phyloP scores from a whole-genome alignment of 805 yeast species.

The Starmera amethionina region DNA sequence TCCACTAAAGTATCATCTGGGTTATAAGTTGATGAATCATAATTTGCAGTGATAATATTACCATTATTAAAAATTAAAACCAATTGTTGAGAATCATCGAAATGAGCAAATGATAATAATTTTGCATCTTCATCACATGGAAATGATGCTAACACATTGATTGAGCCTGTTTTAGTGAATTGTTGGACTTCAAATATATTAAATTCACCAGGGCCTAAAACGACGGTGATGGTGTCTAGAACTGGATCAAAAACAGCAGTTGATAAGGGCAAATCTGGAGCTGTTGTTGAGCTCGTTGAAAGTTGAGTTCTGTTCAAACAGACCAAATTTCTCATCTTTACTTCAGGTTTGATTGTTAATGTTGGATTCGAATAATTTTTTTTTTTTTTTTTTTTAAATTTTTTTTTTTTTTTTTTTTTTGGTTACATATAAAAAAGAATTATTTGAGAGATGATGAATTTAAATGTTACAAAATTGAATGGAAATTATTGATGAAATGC shows the following conservation, averaged over 20 bases:
- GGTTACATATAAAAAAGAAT: too few species aligned
- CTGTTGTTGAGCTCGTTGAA: constrained; percentile 41
- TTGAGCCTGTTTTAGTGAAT: constrained; percentile 53
- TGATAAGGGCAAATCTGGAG: constrained; percentile 52
- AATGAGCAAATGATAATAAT: constrained; percentile 52
- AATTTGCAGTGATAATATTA: constrained; percentile 59
- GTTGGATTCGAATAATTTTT: background rate
- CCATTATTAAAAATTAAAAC: constrained; percentile 66
- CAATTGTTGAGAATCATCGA: constrained; percentile 57
- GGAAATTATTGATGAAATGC: too few species aligned
- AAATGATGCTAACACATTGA: constrained; percentile 49
- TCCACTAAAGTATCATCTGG: constrained; percentile 48
- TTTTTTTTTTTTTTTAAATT: too few species aligned
- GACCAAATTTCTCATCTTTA: constrained; percentile 36
- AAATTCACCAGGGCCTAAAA: constrained; percentile 44
- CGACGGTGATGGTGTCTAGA: constrained; percentile 62
- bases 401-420: too few species aligned
- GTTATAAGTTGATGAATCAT: constrained; percentile 37
- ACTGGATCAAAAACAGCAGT: constrained; percentile 61
- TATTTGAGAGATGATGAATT: too few species aligned
- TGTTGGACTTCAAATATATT: constrained; percentile 69
- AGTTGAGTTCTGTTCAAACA: constrained; percentile 47
- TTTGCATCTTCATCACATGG: constrained; percentile 30
- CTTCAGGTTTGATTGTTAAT: background rate
- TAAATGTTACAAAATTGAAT: too few species aligned